These are phyloP conservation scores for Leccinum pachyderme DNA, from an alignment of 1,284 basidiomycete species.

Conservation along the genomic window DNA sequence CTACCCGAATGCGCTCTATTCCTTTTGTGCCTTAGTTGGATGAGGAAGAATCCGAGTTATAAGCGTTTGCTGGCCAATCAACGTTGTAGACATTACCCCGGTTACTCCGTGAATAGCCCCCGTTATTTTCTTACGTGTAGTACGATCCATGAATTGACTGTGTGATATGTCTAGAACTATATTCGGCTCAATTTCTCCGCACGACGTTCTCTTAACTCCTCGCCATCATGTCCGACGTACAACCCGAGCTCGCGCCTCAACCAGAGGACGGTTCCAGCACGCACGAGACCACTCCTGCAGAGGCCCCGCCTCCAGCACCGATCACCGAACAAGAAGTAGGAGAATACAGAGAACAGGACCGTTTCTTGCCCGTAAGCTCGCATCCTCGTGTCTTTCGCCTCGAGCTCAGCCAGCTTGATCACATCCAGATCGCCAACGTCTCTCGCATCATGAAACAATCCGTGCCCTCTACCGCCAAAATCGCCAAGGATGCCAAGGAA, in stretches of 20 bases:
- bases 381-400: background rate
- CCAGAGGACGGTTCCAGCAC: conserved; percentile 44
- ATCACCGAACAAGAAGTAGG: conserved; percentile 92
- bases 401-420: background rate
- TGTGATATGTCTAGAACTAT: conserved; percentile 9
- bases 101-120: conserved; percentile 15
- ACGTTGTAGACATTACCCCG: conserved; percentile 9
- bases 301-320: conserved; percentile 57
- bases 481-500: conserved; percentile 96
- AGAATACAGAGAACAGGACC: conserved; percentile 89
- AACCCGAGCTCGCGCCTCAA: conserved; percentile 55
- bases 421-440: conserved; percentile 87
- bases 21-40: conserved; percentile 29
- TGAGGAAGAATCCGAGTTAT: conserved; percentile 20
- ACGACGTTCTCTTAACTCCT: background rate
- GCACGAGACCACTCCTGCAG: conserved; percentile 39
- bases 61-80: conserved; percentile 23
- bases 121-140: background rate
- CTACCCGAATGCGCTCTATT: conserved; percentile 24
- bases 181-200: background rate
- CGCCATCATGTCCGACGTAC: conserved; percentile 49
- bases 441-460: conserved; percentile 92
- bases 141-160: background rate
- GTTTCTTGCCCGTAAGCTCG: conserved; percentile 75
- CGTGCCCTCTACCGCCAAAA: conserved; percentile 90